These are phyloP conservation scores for Geotrichum bryndzae DNA, from an alignment of 1,139 yeast genomes.

Conservation along the genomic window DNA sequence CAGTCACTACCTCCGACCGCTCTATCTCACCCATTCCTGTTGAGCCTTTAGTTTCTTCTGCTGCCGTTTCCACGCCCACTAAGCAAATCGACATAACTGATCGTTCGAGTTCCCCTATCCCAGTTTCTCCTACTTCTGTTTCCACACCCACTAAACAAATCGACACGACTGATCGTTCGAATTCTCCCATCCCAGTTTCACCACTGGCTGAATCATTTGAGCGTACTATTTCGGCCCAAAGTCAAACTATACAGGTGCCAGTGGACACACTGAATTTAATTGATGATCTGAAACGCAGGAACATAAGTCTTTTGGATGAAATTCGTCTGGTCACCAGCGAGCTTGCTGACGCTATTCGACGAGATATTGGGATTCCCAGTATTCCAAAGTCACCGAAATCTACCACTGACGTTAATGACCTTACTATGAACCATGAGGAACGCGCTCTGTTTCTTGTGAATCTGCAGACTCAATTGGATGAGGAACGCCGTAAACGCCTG, in stretches of 20 bases:
- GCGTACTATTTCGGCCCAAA: background rate
- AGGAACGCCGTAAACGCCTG: constrained; percentile 34
- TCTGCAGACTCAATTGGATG: constrained; percentile 29
- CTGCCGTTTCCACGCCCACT: background rate
- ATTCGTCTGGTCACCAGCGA: constrained; percentile 35
- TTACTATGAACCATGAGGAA: constrained; percentile 14
- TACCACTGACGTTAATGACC: background rate
- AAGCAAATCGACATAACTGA: background rate
- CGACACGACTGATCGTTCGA: background rate
- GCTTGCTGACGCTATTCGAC: constrained; percentile 36
- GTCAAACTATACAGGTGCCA: background rate
- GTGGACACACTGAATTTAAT: constrained; percentile 5
- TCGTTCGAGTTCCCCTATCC: background rate
- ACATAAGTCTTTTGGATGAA: constrained; percentile 29
- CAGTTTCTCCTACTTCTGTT: background rate
- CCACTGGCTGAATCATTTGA: background rate
- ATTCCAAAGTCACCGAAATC: background rate
- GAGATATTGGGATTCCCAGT: constrained; percentile 31
- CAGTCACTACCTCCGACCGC: background rate
- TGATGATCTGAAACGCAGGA: constrained; percentile 1
- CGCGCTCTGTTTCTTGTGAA: constrained; percentile 27
- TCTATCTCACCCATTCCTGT: background rate
- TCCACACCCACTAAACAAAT: background rate
- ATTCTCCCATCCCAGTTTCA: background rate
- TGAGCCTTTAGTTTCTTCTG: background rate